Percentiles rank a stretch among this genome's conserved stretches.
phyloP scores from a whole-genome alignment of 257 asterid species.

The Agastache rugosa region DNA sequence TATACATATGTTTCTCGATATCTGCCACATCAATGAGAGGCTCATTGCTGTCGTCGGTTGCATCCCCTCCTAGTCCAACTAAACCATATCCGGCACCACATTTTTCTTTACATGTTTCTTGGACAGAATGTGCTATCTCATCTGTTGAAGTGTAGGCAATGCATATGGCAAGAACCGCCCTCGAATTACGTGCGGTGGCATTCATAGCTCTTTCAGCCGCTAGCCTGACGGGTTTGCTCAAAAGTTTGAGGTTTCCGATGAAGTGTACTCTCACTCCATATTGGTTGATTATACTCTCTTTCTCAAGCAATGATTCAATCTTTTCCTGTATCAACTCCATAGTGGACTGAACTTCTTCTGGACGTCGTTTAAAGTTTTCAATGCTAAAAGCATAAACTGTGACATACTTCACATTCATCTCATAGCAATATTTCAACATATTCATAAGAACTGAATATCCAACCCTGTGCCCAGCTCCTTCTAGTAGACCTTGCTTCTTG shows the following conservation, averaged over 20 bases:
- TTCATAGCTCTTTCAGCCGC: conserved; percentile 79
- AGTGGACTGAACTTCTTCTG: conserved; percentile 80
- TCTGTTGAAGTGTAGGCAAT: conserved; percentile 88
- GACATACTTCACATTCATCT: conserved; percentile 58
- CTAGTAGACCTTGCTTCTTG: conserved; percentile 56
- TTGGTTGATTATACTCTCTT: conserved; percentile 59
- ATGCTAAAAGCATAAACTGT: conserved; percentile 86
- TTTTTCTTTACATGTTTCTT: conserved; percentile 58
- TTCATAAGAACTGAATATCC: conserved; percentile 66
- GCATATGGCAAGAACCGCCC: conserved; percentile 64
- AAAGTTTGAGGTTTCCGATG: conserved; percentile 67
- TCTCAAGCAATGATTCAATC: conserved; percentile 62
- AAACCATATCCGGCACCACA: conserved; percentile 39
- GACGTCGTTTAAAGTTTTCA: conserved; percentile 74
- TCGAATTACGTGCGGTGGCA: conserved; percentile 64
- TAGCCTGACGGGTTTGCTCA: conserved; percentile 56
- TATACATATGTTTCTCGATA: conserved; percentile 67
- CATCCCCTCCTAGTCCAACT: conserved; percentile 30
- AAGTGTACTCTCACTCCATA: conserved; percentile 74
- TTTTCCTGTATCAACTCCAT: conserved; percentile 77
- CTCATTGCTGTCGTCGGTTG: conserved; percentile 33
- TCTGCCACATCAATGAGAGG: conserved; percentile 45
- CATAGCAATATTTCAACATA: conserved; percentile 71
- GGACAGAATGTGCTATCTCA: conserved; percentile 68
- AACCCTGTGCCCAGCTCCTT: conserved; percentile 64